Percentiles rank a stretch among this genome's conserved stretches.
Conservation (phyloP, 148 eudicot species). For the Fallopia convolvulus region DNA sequence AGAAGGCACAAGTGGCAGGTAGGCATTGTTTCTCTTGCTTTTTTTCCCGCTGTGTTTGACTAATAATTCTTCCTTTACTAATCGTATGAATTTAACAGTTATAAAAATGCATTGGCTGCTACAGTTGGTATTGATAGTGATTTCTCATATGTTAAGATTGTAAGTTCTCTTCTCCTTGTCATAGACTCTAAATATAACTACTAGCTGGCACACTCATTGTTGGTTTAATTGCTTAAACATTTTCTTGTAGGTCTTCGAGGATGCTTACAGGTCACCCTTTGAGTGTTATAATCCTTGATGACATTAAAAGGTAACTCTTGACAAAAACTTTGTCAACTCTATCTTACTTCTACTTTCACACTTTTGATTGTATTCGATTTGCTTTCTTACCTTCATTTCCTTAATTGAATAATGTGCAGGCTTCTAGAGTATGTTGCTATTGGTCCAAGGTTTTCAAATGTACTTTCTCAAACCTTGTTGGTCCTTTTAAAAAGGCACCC, state of each 20-base stretch:
- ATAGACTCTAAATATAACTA: too few relatives aligned
- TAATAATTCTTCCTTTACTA: background rate
- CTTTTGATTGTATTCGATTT: conserved; percentile 2
- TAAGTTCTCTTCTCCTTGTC: conserved; percentile 16
- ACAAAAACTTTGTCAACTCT: background rate
- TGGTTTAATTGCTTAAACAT: background rate
- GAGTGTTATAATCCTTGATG: conserved; percentile 84
- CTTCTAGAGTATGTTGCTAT: conserved; percentile 88
- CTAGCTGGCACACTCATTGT: too few relatives aligned
- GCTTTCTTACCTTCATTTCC: conserved; percentile 6
- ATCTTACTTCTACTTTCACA: conserved; percentile 7
- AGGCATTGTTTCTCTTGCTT: background rate
- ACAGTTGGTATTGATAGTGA: conserved; percentile 94
- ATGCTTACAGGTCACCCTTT: conserved; percentile 91
- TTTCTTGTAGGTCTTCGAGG: conserved; percentile 65
- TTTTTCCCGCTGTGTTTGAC: background rate
- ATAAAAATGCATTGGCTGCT: conserved; percentile 95
- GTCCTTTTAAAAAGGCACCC: conserved; percentile 94
- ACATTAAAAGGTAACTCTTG: conserved; percentile 67
- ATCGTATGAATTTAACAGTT: conserved; percentile 35
- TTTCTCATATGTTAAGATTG: conserved; percentile 94
- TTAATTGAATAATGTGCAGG: conserved; percentile 33
- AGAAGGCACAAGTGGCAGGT: conserved; percentile 98
- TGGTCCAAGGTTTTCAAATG: conserved; percentile 94
- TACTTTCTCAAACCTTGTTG: conserved; percentile 87